Percentiles rank a stretch among this genome's conserved stretches.
These are phyloP conservation scores for Torulaspora gathmanii DNA, from an alignment of 805 yeast genomes.

Conservation along the genomic window DNA sequence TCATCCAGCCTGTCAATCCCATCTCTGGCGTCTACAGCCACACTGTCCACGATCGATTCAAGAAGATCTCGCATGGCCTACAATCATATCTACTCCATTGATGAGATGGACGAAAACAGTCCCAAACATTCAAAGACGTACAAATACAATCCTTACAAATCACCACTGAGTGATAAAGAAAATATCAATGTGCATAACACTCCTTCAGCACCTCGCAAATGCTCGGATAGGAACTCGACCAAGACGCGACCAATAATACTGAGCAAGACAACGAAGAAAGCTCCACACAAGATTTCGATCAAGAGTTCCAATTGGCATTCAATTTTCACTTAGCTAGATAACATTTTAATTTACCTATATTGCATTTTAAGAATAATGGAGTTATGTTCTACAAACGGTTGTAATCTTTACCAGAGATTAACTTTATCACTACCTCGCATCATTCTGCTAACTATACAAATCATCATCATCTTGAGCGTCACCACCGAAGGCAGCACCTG, in stretches of 20 bases:
- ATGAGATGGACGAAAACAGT: constrained; percentile 12
- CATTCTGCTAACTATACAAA: constrained; percentile 44
- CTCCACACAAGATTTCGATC: constrained; percentile 10
- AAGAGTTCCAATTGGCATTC: constrained; percentile 23
- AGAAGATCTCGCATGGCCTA: constrained; percentile 17
- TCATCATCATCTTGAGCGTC: constrained; percentile 60
- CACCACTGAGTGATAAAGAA: constrained; percentile 14
- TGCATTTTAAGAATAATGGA: constrained; percentile 4
- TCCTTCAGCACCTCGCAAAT: constrained; percentile 7
- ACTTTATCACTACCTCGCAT: constrained; percentile 1
- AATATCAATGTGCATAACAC: constrained; percentile 4
- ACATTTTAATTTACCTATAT: constrained; percentile 1
- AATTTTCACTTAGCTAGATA: constrained; percentile 12
- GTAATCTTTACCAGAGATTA: not conserved
- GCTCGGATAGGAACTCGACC: not conserved
- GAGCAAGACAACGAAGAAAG: constrained; percentile 14
- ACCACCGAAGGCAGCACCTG: constrained; percentile 42
- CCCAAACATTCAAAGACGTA: constrained; percentile 5
- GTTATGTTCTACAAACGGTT: constrained; percentile 1
- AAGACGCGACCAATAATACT: constrained; percentile 21
- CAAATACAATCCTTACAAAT: constrained; percentile 12
- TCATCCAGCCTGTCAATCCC: constrained; percentile 39
- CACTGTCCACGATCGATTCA: constrained; percentile 27
- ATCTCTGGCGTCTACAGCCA: constrained; percentile 40
- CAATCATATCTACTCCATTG: constrained; percentile 14